phyloP scores from a whole-genome alignment of 192 early-diverging fungal genomes.

The Coemansia sp. region DNA sequence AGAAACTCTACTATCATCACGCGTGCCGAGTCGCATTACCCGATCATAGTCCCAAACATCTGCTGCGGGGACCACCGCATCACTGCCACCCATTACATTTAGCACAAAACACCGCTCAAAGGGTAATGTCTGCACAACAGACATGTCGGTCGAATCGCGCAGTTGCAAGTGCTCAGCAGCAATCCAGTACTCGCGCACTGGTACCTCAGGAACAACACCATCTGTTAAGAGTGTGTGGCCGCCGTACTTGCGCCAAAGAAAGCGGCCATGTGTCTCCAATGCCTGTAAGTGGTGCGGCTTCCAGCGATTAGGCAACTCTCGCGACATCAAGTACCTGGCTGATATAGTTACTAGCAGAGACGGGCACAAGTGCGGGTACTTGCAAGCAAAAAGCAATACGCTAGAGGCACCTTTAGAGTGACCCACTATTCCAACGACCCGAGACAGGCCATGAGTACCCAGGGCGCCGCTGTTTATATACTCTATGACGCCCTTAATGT shows the following conservation, averaged over 20 bases:
- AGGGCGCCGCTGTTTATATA: slow-evolving; percentile 22
- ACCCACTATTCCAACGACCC: slow-evolving; percentile 50
- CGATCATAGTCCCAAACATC: slow-evolving; percentile 57
- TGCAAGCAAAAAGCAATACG: slow-evolving; percentile 58
- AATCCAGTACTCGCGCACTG: slow-evolving; percentile 46
- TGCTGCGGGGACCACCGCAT: slow-evolving; percentile 54
- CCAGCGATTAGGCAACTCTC: slow-evolving; percentile 53
- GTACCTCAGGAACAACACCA: slow-evolving; percentile 18
- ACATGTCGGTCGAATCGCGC: slow-evolving; percentile 53
- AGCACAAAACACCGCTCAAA: slow-evolving; percentile 49
- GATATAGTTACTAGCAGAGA: slow-evolving; percentile 55
- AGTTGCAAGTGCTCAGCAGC: slow-evolving; percentile 30
- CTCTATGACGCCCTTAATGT: slow-evolving; percentile 49
- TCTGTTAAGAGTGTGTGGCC: slow-evolving; percentile 13
- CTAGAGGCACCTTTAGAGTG: slow-evolving; percentile 63
- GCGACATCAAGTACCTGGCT: slow-evolving; percentile 58
- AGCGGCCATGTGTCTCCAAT: slow-evolving; percentile 47
- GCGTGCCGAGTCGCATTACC: slow-evolving; percentile 31
- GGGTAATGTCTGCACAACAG: slow-evolving; percentile 46
- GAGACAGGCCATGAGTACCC: background rate
- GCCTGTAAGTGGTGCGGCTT: slow-evolving; percentile 43
- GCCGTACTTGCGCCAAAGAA: slow-evolving; percentile 58
- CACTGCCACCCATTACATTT: slow-evolving; percentile 56
- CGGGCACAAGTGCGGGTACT: slow-evolving; percentile 42
- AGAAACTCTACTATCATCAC: slow-evolving; percentile 1